These are phyloP conservation scores for Vaccinium macrocarpon DNA, from an alignment of 148 eudicot genomes.

Conservation along the genomic window DNA sequence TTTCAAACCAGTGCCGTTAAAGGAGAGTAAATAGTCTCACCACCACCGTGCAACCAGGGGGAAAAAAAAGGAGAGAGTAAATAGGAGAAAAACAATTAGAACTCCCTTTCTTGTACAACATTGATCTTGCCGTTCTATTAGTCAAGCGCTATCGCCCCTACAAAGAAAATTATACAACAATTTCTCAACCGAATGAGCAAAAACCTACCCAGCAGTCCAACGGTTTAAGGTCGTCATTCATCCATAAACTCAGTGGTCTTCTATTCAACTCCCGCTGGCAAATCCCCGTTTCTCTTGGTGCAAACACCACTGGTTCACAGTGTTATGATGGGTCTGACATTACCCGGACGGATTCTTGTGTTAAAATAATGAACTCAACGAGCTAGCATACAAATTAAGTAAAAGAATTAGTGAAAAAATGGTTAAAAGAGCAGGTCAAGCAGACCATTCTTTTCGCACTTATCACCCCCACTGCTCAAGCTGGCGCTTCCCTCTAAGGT, in stretches of 20 bases:
- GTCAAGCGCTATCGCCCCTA: too few relatives aligned
- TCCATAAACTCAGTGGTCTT: neutral
- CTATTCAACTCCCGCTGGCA: neutral
- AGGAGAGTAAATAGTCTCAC: too few relatives aligned
- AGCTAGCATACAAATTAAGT: neutral
- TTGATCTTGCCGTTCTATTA: too few relatives aligned
- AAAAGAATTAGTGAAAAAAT: slow-evolving; percentile 7
- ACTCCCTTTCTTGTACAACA: neutral
- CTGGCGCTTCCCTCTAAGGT: neutral
- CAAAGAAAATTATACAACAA: neutral
- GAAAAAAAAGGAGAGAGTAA: neutral
- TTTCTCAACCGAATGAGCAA: neutral
- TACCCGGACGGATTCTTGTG: neutral
- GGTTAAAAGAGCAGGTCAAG: neutral
- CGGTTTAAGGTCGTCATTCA: neutral
- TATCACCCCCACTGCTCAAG: neutral
- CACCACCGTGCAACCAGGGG: too few relatives aligned
- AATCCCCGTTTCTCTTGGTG: neutral
- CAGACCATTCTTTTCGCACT: neutral
- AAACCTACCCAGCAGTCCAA: neutral
- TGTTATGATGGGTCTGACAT: neutral
- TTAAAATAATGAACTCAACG: neutral
- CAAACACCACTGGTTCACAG: neutral
- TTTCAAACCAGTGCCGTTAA: too few relatives aligned
- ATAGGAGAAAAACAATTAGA: neutral